These are phyloP conservation scores for Neocallimastix lanati DNA, from an alignment of 192 early-diverging fungal species.

Conservation along the genomic window DNA sequence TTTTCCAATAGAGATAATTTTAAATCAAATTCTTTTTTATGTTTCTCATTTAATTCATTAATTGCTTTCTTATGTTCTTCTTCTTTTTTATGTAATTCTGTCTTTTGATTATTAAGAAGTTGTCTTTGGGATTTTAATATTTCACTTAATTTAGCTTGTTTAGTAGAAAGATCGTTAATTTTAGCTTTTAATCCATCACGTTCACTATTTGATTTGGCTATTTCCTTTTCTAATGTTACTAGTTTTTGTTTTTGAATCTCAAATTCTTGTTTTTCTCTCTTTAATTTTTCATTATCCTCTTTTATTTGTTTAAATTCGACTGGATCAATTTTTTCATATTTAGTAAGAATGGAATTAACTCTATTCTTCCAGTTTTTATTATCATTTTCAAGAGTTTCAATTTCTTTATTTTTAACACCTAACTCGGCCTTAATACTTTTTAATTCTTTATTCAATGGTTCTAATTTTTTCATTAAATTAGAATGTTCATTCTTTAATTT, in stretches of 20 bases:
- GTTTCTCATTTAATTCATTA: not conserved
- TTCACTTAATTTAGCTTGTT: not conserved
- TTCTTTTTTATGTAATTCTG: not conserved
- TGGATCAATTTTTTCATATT: not conserved
- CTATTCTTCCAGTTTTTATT: not conserved
- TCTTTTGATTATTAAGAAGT: not conserved
- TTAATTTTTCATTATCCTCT: not conserved
- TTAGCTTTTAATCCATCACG: not conserved
- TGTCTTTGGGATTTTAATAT: not conserved
- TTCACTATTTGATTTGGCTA: not conserved
- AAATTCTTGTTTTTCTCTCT: not conserved
- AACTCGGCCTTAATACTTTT: not conserved
- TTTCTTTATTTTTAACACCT: not conserved
- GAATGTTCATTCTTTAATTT: not conserved
- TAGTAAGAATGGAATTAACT: not conserved
- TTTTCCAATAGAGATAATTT: not conserved
- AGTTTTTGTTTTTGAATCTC: not conserved
- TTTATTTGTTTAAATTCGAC: not conserved
- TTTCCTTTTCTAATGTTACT: not conserved
- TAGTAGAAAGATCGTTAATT: not conserved
- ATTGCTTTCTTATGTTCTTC: not conserved
- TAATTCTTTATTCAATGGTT: not conserved
- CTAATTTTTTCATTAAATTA: not conserved
- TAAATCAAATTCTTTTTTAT: not conserved
- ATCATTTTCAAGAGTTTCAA: not conserved